Conservation (phyloP, 2,329 filamentous ascomycete species). For the Penicillium brasilianum region DNA sequence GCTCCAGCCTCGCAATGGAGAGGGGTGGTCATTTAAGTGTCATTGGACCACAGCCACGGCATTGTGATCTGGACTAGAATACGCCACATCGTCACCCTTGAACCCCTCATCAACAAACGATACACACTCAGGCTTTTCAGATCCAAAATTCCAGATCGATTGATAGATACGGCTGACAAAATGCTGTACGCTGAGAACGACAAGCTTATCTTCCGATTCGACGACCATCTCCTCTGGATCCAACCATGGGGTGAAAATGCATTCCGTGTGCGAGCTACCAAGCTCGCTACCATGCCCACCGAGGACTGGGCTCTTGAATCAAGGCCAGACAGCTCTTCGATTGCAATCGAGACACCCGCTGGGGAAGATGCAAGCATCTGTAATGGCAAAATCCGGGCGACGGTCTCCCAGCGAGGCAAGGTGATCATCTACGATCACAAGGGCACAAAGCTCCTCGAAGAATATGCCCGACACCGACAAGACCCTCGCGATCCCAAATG, state of each 20-base stretch:
- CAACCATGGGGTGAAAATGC: slow-evolving; percentile 48
- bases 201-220: slow-evolving; percentile 44
- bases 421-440: slow-evolving; percentile 53
- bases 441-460: slow-evolving; percentile 56
- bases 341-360: slow-evolving; percentile 24
- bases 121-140: not conserved
- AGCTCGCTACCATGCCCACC: slow-evolving; percentile 41
- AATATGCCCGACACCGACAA: slow-evolving; percentile 57
- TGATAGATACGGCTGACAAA: slow-evolving; percentile 9
- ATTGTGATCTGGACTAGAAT: not conserved
- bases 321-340: slow-evolving; percentile 20
- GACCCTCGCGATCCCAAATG: slow-evolving; percentile 63
- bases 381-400: slow-evolving; percentile 57
- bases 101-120: not conserved
- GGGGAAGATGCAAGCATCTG: slow-evolving; percentile 47
- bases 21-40: not conserved
- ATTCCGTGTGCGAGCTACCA: slow-evolving; percentile 46
- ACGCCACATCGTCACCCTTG: not conserved
- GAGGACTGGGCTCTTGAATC: slow-evolving; percentile 45
- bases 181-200: slow-evolving; percentile 44
- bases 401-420: slow-evolving; percentile 56
- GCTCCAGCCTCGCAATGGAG: not conserved
- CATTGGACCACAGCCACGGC: not conserved
- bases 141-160: not conserved
- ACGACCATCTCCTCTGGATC: slow-evolving; percentile 46